phyloP scores from a whole-genome alignment of 140 eudicot genomes.

The Bidens hawaiensis region DNA sequence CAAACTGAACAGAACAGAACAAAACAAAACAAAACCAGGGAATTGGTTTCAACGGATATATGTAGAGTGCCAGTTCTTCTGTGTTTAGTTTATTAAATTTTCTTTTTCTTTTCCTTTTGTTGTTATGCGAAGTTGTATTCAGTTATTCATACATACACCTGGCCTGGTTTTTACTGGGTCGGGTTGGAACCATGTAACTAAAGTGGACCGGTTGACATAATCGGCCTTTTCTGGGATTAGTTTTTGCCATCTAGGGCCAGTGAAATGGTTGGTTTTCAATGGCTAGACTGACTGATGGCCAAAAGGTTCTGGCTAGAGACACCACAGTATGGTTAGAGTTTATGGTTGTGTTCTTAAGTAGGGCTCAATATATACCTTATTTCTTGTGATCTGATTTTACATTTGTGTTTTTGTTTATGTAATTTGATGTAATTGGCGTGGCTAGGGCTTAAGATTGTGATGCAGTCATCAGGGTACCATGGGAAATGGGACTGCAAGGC shows the following conservation, averaged over 20 bases:
- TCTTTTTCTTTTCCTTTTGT: neutral
- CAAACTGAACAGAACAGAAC: constrained; percentile 12
- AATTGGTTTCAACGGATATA: constrained; percentile 18
- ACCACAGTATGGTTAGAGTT: neutral
- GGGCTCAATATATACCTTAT: neutral
- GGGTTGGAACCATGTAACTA: neutral
- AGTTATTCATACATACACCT: neutral
- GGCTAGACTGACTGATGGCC: neutral
- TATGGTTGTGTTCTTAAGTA: neutral
- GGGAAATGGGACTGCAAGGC: too few relatives aligned
- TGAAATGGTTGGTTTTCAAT: neutral
- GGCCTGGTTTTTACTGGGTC: neutral
- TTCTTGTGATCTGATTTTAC: neutral
- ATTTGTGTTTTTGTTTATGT: neutral
- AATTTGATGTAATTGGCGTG: neutral
- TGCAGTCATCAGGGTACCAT: too few relatives aligned
- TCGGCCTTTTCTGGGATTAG: neutral
- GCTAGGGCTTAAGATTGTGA: neutral
- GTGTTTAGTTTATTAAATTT: constrained; percentile 15
- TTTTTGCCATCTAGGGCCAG: neutral
- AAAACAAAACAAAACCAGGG: constrained; percentile 19
- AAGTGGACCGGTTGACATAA: neutral
- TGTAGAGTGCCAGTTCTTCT: constrained; percentile 17
- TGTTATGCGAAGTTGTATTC: neutral
- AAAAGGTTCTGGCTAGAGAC: neutral